Percentiles rank a stretch among this genome's conserved stretches.
These are phyloP conservation scores for peach (Prunus persica) DNA, from an alignment of 306 rosid genomes.

Conservation along the genomic window DNA sequence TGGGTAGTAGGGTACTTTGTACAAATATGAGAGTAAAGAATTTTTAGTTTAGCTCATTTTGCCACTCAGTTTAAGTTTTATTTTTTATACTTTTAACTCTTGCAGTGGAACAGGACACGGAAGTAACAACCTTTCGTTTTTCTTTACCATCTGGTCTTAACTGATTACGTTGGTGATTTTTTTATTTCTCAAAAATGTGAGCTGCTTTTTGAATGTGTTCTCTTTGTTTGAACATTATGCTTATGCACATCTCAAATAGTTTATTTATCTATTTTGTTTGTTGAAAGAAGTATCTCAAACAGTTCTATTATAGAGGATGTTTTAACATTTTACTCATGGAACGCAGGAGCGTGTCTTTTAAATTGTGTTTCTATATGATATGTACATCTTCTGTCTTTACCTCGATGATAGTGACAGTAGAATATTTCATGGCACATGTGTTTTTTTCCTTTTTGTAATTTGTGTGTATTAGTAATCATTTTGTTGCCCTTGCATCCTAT, in stretches of 20 bases:
- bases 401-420: no score
- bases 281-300: neutral
- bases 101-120: neutral
- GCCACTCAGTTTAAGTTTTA: neutral
- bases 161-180: neutral
- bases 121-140: neutral
- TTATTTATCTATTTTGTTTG: no score
- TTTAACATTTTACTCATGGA: neutral
- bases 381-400: neutral
- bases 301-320: neutral
- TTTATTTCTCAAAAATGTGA: no score
- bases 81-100: neutral
- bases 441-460: neutral
- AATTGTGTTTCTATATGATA: neutral
- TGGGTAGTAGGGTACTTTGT: neutral
- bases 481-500: constrained; percentile 8
- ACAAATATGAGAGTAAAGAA: neutral
- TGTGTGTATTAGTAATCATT: neutral
- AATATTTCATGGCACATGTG: neutral
- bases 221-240: neutral
- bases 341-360: neutral
- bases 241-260: neutral
- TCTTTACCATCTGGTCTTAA: neutral
- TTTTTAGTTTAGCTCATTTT: neutral
- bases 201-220: neutral